Percentiles rank a stretch among this genome's conserved stretches.
Conservation (phyloP, 441 rosid genomes). For the Theobroma grandiflorum region DNA sequence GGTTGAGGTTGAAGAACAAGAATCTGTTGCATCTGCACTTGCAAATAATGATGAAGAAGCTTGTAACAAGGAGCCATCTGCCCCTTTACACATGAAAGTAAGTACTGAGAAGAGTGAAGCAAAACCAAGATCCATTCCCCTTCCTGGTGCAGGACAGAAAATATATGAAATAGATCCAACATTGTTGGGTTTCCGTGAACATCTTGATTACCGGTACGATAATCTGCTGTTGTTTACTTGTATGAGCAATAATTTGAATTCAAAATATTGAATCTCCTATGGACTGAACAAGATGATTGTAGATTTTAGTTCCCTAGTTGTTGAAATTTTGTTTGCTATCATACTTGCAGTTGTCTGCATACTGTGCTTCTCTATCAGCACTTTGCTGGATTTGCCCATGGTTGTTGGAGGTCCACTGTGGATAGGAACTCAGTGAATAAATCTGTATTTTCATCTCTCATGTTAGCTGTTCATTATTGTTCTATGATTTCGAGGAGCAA, state of each 20-base stretch:
- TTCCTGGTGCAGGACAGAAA: slow-evolving; percentile 79
- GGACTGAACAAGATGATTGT: slow-evolving; percentile 1
- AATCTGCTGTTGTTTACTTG: slow-evolving; percentile 17
- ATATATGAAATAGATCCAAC: slow-evolving; percentile 91
- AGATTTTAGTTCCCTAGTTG: slow-evolving; percentile 13
- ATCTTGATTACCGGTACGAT: slow-evolving; percentile 91
- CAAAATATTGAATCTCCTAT: slow-evolving; percentile 5
- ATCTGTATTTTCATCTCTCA: neutral
- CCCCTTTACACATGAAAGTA: slow-evolving; percentile 35
- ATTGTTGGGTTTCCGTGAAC: slow-evolving; percentile 59
- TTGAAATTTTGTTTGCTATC: neutral
- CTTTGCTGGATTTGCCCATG: neutral
- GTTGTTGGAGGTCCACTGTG: neutral
- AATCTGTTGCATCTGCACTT: slow-evolving; percentile 37
- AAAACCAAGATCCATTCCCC: slow-evolving; percentile 56
- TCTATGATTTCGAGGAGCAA: neutral
- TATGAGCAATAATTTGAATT: neutral
- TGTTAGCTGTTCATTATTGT: neutral
- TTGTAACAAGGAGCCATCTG: slow-evolving; percentile 35
- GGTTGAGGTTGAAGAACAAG: slow-evolving; percentile 47
- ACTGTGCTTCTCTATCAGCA: neutral
- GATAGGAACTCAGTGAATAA: neutral
- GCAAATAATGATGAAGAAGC: slow-evolving; percentile 35
- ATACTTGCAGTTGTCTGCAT: neutral
- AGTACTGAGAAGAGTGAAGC: slow-evolving; percentile 45